Base-by-base conservation (phyloP, 164 flowering plant species). In the Protea cynaroides region DNA sequence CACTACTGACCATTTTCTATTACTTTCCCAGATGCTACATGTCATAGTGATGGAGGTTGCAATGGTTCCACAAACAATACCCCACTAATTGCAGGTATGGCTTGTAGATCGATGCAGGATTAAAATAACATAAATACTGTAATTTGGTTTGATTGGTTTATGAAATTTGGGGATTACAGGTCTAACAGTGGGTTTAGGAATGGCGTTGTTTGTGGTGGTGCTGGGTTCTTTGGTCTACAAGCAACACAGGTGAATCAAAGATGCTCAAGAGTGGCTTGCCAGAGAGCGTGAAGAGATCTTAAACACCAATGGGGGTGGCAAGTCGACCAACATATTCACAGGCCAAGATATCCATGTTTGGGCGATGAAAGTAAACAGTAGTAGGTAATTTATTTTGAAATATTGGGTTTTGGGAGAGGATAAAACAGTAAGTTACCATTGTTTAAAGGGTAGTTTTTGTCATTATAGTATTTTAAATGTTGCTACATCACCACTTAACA, bases 341-440 rank as follows among this genome's bases (percentile, higher is more conserved):
- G 84, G 84, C 11, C 82, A 76, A 68, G 80, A 80, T 53, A 75
- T 86, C n/a, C n/a, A n/a, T n/a, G n/a, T n/a, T n/a, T n/a, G n/a
- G n/a, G n/a, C n/a, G n/a, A n/a, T n/a, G n/a, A n/a, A n/a, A n/a
- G n/a, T n/a, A n/a, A n/a, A n/a, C n/a, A n/a, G n/a, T n/a, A n/a
- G n/a, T n/a, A n/a, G n/a, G n/a, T n/a, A n/a, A n/a, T n/a, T n/a
- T n/a, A n/a, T n/a, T n/a, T n/a, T n/a, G n/a, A n/a, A n/a, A n/a
- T n/a, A n/a, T n/a, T n/a, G n/a, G n/a, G n/a, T n/a, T n/a, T n/a
- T n/a, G n/a, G n/a, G n/a, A n/a, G n/a, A n/a, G n/a, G n/a, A n/a
- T n/a, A n/a, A n/a, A n/a, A n/a, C n/a, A n/a, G n/a, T n/a, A n/a
- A n/a, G n/a, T n/a, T n/a, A n/a, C n/a, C n/a, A n/a, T n/a, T n/a